Evolutionary conservation across 306 rosid genomes (phyloP).

Genomic region (Medicago ruthenica): DNA sequence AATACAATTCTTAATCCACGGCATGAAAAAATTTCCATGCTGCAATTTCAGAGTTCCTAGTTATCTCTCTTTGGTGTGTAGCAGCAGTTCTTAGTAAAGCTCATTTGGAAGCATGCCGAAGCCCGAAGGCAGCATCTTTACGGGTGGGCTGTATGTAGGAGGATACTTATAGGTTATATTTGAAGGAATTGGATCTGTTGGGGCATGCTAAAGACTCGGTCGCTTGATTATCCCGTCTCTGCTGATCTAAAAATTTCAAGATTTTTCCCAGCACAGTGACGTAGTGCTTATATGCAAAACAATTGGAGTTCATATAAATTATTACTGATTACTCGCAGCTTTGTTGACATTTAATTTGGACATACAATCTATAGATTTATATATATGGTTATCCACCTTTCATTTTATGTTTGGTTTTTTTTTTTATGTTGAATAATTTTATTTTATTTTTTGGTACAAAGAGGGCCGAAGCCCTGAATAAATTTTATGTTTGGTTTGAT

Average conservation of each 20-base stretch:
- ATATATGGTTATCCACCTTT: neutral
- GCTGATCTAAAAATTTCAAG: constrained; percentile 26
- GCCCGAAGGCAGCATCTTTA: constrained; percentile 38
- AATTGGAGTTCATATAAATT: constrained; percentile 8
- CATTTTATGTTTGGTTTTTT: constrained; percentile 5
- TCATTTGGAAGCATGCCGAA: constrained; percentile 36
- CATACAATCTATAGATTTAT: constrained; percentile 9
- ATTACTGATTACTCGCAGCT: constrained; percentile 6
- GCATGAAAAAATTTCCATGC: constrained; percentile 11
- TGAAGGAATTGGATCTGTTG: neutral
- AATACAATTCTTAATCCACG: neutral
- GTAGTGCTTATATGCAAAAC: constrained; percentile 33
- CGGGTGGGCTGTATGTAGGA: constrained; percentile 22
- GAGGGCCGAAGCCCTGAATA: no score
- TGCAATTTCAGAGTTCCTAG: constrained; percentile 36
- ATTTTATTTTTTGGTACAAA: no score
- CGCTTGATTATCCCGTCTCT: constrained; percentile 26
- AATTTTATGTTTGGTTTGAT: neutral
- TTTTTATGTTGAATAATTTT: no score
- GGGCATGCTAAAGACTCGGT: constrained; percentile 4
- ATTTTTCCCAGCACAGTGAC: neutral
- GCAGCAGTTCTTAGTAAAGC: constrained; percentile 35
- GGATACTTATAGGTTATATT: constrained; percentile 21
- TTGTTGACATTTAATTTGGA: constrained; percentile 1
- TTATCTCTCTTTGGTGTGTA: neutral